Base-by-base conservation (phyloP, 1,284 basidiomycete genomes). In the Garcileccinum viscosum region DNA sequence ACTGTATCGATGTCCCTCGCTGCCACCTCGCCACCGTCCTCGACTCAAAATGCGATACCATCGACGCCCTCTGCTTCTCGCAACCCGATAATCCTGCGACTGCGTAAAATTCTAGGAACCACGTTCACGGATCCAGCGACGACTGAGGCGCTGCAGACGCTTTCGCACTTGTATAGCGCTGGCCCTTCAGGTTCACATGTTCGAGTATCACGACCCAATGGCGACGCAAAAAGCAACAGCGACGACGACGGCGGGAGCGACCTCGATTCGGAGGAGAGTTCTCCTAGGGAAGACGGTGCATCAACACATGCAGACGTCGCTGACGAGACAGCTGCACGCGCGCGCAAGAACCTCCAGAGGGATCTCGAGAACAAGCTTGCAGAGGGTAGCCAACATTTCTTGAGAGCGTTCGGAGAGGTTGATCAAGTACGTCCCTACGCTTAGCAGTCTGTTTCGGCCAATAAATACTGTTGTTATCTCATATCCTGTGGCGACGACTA, bases 71-170 rank as follows among this genome's bases (percentile, higher is more conserved):
- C 53, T 5, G 5, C 58, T 35, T 35, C 71, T 47, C 82, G 85
- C 62, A 93, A 92, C 75, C 95, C 95, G 2, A 87, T 97, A 62
- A 90, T 93, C 24, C 82, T 94, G 8, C 87, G 95, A n/a, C 84
- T 97, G 24, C 95, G 95, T 82, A 97, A 97, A 80, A 90, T 97
- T 66, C 86, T 97, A 32, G 90, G 92, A 33, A 92, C 91, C 2
- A 94, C 90, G 67, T 96, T 94, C 73, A 92, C 96, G 64, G 95
- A 97, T 77, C 85, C 90, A 15, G 88, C 89, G 2, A 95, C 93
- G 0, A 85, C 87, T 47, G 93, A 96, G 71, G 96, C 95, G 0
- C 85, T 98, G 38, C 86, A 90, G 67, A 96, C 95, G 0, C 88
- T 97, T 40, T 94, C 94, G 3, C 88, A 92, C 35, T 86, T 95